Conservation (phyloP, 768 basidiomycete genomes). For the Rhodosporidiobolus sp. region DNA sequence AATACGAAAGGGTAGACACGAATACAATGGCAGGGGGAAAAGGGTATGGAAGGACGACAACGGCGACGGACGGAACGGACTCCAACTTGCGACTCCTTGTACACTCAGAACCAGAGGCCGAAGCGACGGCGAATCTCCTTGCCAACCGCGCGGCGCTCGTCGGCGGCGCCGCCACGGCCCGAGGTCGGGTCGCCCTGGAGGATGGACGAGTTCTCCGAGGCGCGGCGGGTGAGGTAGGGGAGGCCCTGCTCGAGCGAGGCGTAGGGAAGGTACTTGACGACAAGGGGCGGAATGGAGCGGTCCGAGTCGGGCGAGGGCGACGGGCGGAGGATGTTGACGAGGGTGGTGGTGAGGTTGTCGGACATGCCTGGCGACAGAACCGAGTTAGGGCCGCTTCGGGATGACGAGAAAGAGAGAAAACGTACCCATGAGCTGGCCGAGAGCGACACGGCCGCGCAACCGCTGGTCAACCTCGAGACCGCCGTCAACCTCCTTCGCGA, state of each 20-base stretch:
- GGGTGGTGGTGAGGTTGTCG: conserved; percentile 38
- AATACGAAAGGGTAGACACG: no score
- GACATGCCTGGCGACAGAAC: conserved; percentile 35
- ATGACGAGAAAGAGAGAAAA: background rate
- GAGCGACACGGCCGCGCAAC: conserved; percentile 40
- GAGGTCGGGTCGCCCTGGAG: conserved; percentile 36
- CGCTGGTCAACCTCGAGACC: conserved; percentile 38
- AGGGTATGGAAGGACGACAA: no score
- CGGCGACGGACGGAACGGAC: background rate
- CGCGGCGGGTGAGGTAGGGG: conserved; percentile 44
- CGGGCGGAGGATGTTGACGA: conserved; percentile 27
- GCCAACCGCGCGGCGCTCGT: conserved; percentile 36
- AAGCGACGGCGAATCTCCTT: conserved; percentile 36
- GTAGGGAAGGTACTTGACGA: conserved; percentile 45
- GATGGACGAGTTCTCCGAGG: conserved; percentile 40
- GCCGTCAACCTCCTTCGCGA: conserved; percentile 31
- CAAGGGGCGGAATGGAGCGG: conserved; percentile 16
- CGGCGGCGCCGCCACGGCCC: conserved; percentile 29
- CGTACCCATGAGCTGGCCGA: conserved; percentile 45
- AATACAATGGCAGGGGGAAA: background rate
- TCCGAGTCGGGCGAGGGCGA: background rate
- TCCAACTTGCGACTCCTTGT: background rate
- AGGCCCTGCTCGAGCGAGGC: conserved; percentile 42
- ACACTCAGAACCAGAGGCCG: conserved; percentile 24
- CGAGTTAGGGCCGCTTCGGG: background rate